phyloP scores from a whole-genome alignment of 2,329 filamentous ascomycete genomes.

The Fusarium fracticaudum region DNA sequence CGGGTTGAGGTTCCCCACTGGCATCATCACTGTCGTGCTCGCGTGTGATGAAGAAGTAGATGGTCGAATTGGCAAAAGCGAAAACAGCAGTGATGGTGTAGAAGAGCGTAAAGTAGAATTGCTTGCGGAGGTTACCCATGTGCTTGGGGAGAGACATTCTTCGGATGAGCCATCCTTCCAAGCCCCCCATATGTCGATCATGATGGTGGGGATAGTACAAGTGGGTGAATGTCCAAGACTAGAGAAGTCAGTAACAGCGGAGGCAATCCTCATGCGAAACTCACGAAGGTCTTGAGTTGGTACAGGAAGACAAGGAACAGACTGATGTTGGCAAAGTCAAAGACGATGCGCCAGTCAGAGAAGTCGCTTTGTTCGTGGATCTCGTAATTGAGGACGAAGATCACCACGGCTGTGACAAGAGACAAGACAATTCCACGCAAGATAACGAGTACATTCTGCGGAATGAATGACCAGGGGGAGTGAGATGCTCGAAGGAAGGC shows the following conservation, averaged over 20 bases:
- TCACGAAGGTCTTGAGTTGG: constrained; percentile 58
- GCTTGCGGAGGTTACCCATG: constrained; percentile 52
- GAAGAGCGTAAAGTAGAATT: constrained; percentile 61
- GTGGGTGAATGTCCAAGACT: constrained; percentile 64
- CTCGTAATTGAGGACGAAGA: constrained; percentile 58
- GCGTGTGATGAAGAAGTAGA: constrained; percentile 59
- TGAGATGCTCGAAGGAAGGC: constrained; percentile 62
- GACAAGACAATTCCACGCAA: constrained; percentile 55
- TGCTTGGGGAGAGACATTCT: constrained; percentile 58
- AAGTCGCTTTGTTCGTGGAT: constrained; percentile 52
- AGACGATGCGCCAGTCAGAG: constrained; percentile 54
- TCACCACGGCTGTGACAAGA: constrained; percentile 54
- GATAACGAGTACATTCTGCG: constrained; percentile 56
- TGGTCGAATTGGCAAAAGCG: constrained; percentile 59
- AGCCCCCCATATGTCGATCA: constrained; percentile 45
- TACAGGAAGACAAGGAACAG: constrained; percentile 56
- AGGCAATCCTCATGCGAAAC: constrained; percentile 30
- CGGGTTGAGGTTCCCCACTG: constrained; percentile 10
- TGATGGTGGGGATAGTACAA: constrained; percentile 57
- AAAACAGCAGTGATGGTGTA: constrained; percentile 59
- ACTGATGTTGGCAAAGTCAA: constrained; percentile 60
- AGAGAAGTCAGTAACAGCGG: neutral
- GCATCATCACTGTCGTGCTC: constrained; percentile 40
- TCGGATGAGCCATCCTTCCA: constrained; percentile 51
- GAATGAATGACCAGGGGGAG: constrained; percentile 60